Evolutionary conservation across 2,329 filamentous ascomycete species (phyloP), one percentile per base, ranked within the genome.

Genomic region (Chlorencoelia australis): DNA sequence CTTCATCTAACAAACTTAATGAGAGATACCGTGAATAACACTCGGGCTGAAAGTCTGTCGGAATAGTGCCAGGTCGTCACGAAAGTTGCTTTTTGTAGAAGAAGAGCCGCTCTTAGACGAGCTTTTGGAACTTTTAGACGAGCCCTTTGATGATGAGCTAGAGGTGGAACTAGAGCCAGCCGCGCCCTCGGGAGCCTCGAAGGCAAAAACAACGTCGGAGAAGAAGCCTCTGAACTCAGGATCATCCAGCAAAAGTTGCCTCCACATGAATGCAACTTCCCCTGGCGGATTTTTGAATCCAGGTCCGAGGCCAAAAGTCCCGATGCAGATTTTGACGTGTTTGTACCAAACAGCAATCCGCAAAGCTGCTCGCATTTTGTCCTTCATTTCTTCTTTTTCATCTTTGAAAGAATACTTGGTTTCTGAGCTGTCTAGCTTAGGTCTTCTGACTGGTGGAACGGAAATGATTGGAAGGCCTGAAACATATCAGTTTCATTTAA

Each of bases 331-430:
- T 40, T 68, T 66, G 26, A 64, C 60, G 50, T 76, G 73, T 40
- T 65, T 63, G 48, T 74, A 68, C 50, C 68, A 72, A 13, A 71
- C 71, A 44, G 80, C 82, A 44, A 86, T 83, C 30, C 76, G 70
- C 13, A 87, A 69, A 2, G 80, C 76, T 1, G 75, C 73, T 15
- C 75, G 73, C 57, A 87, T 78, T 59, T 86, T 85, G 50, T 81
- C 76, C 50, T 69, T 70, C 60, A 84, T 81, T 55, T 85, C 67
- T 46, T 82, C 75, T 42, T 72, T 72, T 59, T 87, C 82, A 49
- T 78, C 68, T 3, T 67, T 65, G 57, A 88, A 87, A 0, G 79
- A 81, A 59, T 85, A 87, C 44, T 73, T 73, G 42, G 66, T 66
- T n/a, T 75, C 77, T 32, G 67, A 66, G 41, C 75, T 72, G 49